Conservation (phyloP, 192 early-diverging fungal genomes). For the Spizellomyces punctatus region DNA sequence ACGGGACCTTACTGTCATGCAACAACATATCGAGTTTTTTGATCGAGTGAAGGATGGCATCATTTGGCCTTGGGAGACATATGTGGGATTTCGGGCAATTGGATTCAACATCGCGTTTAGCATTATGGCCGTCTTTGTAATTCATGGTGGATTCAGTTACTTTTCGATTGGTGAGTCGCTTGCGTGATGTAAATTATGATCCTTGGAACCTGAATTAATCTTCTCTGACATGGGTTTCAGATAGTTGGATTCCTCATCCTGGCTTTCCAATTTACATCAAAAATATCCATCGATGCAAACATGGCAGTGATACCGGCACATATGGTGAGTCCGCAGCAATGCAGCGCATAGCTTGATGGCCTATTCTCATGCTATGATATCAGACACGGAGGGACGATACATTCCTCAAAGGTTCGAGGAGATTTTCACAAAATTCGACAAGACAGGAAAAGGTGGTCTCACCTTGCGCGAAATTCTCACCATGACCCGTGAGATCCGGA, state of each 20-base stretch:
- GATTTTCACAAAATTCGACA: constrained; percentile 42
- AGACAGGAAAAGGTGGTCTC: constrained; percentile 31
- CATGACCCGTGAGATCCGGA: constrained; percentile 28
- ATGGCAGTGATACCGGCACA: constrained; percentile 52
- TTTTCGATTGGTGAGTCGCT: constrained; percentile 31
- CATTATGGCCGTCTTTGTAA: constrained; percentile 36
- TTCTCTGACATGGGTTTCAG: neutral
- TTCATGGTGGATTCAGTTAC: constrained; percentile 47
- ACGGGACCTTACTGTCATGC: constrained; percentile 35
- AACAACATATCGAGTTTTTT: constrained; percentile 60
- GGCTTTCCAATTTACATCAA: constrained; percentile 48
- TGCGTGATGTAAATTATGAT: neutral
- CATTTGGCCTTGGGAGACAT: constrained; percentile 32
- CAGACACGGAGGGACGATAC: constrained; percentile 46
- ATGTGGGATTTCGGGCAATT: constrained; percentile 41
- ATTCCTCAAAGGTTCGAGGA: constrained; percentile 59
- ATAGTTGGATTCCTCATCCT: constrained; percentile 52
- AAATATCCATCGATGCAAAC: constrained; percentile 53
- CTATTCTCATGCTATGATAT: neutral
- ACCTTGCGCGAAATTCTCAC: constrained; percentile 17
- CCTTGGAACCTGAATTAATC: neutral
- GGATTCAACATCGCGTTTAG: constrained; percentile 51
- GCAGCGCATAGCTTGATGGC: too few species aligned
- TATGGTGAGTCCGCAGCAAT: constrained; percentile 33
- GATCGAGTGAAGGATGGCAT: constrained; percentile 43